Evolutionary conservation across 2,329 filamentous ascomycete genomes (phyloP), one percentile per base, ranked within the genome.

Genomic region (Epicoccum sorghinum): DNA sequence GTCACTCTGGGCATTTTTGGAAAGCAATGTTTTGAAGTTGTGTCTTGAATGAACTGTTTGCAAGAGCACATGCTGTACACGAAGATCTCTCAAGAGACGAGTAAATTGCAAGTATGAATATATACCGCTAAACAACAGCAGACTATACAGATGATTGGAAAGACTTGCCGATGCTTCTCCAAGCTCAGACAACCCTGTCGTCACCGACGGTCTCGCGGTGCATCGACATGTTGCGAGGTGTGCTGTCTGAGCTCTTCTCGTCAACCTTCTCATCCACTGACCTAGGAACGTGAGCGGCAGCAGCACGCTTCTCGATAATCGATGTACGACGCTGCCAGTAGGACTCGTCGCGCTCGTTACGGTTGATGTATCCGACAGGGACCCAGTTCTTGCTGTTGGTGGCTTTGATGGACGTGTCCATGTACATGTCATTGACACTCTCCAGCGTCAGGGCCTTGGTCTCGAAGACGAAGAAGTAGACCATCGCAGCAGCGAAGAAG

Each of bases 381-480:
- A 71, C 53, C 71, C 72, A 75, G 54, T 66, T 69, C 50, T 62
- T 69, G 51, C 72, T 75, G 18, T 57, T 61, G 45, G 60, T 60
- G 1, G 72, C 57, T 48, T 67, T 70, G 41, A 71, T 45, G 13
- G 29, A 59, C 3, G 61, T 51, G 24, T 68, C 63, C 10, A 66
- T 68, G 65, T 74, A 74, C 70, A 73, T 72, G 42, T 66, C 58
- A 47, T 74, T 70, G 27, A 72, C 65, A 25, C 67, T 69, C 59
- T 74, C 71, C n/a, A 74, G 65, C n/a, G 66, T 68, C 29, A 71
- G 46, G 4, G 68, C 59, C 48, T 70, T 71, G 23, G 69, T 70
- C 52, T 74, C 70, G 58, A 67, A 72, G 7, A 73, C 56, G 61
- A 72, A 73, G 62, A 74, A 69, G 62, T 69, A 73, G 22, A 72